These are phyloP conservation scores for Solanum hybrid DNA, from an alignment of 305 asterid species.

Conservation along the genomic window DNA sequence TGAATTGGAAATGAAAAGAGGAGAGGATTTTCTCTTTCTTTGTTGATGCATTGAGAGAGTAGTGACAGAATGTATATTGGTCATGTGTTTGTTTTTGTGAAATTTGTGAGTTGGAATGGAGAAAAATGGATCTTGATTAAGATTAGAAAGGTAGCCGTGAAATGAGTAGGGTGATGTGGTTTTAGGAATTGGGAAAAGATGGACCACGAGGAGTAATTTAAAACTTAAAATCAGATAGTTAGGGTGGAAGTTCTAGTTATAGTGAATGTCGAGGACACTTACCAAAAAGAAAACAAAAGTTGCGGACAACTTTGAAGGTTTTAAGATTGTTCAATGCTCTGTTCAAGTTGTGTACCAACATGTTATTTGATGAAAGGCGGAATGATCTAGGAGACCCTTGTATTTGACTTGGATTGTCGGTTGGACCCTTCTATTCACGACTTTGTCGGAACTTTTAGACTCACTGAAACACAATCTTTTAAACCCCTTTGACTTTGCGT, in stretches of 20 bases:
- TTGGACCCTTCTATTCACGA: background rate
- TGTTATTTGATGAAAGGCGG: background rate
- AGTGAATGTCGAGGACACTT: background rate
- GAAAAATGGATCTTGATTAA: background rate
- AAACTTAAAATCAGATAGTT: background rate
- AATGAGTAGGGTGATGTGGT: background rate
- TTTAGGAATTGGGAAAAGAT: background rate
- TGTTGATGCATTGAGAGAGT: background rate
- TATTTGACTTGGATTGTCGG: background rate
- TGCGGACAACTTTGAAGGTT: background rate
- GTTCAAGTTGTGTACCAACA: background rate
- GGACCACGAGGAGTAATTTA: background rate
- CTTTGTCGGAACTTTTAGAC: background rate
- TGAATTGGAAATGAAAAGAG: background rate
- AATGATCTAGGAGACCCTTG: background rate
- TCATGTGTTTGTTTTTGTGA: background rate
- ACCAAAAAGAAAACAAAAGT: background rate
- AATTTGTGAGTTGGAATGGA: background rate
- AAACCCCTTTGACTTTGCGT: background rate
- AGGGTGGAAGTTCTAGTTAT: background rate
- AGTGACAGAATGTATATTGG: background rate
- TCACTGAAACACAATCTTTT: background rate
- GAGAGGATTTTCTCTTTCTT: background rate
- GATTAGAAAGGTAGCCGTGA: background rate
- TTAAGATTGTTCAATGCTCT: background rate